These are phyloP conservation scores for Thuja plicata DNA, from an alignment of 83 land plant species.

Conservation along the genomic window DNA sequence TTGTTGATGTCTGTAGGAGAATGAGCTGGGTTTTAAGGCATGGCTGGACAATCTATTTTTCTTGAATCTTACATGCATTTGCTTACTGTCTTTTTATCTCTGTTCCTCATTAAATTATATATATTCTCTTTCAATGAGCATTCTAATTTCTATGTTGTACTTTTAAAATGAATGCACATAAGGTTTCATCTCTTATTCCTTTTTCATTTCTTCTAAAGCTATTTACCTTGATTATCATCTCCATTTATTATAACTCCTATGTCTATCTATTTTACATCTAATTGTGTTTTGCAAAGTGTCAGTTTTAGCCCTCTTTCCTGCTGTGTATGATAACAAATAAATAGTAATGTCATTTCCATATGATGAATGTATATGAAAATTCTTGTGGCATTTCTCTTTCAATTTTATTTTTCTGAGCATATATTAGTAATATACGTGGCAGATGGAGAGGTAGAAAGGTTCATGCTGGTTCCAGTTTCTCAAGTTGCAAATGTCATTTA, in stretches of 20 bases:
- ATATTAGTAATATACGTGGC: not conserved
- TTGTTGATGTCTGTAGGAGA: too few relatives aligned
- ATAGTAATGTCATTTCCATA: not conserved
- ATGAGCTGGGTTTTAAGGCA: too few relatives aligned
- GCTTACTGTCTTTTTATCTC: not conserved
- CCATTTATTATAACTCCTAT: not conserved
- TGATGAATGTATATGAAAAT: not conserved
- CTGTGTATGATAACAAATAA: not conserved
- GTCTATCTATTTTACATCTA: not conserved
- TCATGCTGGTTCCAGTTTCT: slow-evolving; percentile 63
- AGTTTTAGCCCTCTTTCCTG: not conserved
- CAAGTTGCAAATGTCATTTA: slow-evolving; percentile 72
- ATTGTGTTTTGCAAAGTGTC: not conserved
- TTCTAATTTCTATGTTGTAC: too few relatives aligned
- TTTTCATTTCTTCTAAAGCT: not conserved
- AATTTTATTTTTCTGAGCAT: not conserved
- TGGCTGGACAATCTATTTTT: not conserved
- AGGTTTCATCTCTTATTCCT: not conserved
- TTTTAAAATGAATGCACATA: not conserved
- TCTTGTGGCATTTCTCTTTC: not conserved
- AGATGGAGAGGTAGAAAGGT: slow-evolving; percentile 98
- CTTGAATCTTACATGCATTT: not conserved
- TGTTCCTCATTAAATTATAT: too few relatives aligned
- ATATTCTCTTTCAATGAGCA: too few relatives aligned
- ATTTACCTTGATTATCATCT: slow-evolving; percentile 8